Evolutionary conservation across 768 basidiomycete species (phyloP).

Genomic region (Xerocomellus intermedius): DNA sequence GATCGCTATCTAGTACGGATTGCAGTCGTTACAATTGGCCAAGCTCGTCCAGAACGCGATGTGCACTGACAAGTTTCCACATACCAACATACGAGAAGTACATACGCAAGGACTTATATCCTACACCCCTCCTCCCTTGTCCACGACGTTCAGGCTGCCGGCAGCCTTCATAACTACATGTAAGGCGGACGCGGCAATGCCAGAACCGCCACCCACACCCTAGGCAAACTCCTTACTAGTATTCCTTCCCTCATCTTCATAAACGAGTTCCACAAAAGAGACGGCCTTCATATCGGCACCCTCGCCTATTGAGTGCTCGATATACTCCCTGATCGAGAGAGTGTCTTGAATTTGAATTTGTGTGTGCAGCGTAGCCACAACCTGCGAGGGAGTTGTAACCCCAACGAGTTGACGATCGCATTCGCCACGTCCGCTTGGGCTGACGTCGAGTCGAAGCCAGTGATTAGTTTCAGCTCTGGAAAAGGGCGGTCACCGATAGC

Average conservation of each 20-base stretch:
- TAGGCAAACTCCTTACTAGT: constrained; percentile 66
- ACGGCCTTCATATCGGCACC: constrained; percentile 90
- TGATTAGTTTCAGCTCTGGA: constrained; percentile 73
- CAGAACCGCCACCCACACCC: constrained; percentile 89
- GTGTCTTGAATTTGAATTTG: constrained; percentile 67
- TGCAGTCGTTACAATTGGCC: no score
- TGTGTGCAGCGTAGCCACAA: constrained; percentile 75
- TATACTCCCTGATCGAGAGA: constrained; percentile 84
- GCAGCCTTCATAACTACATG: constrained; percentile 85
- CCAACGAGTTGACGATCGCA: constrained; percentile 69
- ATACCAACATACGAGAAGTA: neutral
- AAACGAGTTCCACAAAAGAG: constrained; percentile 88
- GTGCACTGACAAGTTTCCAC: constrained; percentile 18
- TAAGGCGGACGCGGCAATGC: constrained; percentile 90
- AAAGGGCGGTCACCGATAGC: constrained; percentile 70
- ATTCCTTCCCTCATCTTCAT: constrained; percentile 51
- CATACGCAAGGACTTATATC: neutral
- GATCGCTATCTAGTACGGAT: no score
- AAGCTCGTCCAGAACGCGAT: constrained; percentile 13
- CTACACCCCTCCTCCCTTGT: constrained; percentile 3
- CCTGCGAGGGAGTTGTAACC: constrained; percentile 74
- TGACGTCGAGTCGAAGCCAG: constrained; percentile 68
- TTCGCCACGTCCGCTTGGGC: constrained; percentile 73
- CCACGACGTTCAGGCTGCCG: constrained; percentile 45
- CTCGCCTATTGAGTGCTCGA: constrained; percentile 92